Conservation (phyloP, 2,329 filamentous ascomycete species). For the Curvularia verruculosa region DNA sequence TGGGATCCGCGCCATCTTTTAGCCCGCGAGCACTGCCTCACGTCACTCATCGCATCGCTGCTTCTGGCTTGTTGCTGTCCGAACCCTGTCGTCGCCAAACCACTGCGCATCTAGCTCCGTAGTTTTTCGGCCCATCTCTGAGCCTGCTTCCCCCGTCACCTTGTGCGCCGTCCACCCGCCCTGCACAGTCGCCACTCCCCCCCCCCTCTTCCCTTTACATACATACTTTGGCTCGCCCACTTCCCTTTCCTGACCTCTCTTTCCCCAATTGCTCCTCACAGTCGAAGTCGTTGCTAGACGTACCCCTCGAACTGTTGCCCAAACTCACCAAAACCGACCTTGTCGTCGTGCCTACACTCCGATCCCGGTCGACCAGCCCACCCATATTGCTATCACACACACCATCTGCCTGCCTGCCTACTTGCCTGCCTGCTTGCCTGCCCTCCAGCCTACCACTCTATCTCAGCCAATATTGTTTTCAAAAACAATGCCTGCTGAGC, state of each 20-base stretch:
- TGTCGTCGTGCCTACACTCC: constrained; percentile 9
- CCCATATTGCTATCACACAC: constrained; percentile 12
- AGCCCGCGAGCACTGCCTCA: constrained; percentile 19
- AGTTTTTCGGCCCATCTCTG: constrained; percentile 36
- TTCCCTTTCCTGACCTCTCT: constrained; percentile 12
- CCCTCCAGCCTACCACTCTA: too few relatives aligned
- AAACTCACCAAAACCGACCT: background rate
- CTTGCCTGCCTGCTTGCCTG: too few relatives aligned
- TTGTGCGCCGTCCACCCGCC: constrained; percentile 19
- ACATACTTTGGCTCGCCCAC: constrained; percentile 17
- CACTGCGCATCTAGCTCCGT: constrained; percentile 26
- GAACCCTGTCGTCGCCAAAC: constrained; percentile 26
- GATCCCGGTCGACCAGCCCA: constrained; percentile 12
- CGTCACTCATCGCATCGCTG: constrained; percentile 28
- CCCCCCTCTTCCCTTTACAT: constrained; percentile 30
- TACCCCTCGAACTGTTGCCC: constrained; percentile 22
- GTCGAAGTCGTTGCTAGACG: constrained; percentile 31
- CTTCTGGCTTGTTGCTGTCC: constrained; percentile 22
- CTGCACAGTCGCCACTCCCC: constrained; percentile 33
- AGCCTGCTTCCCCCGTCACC: constrained; percentile 29
- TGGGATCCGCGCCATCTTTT: constrained; percentile 10
- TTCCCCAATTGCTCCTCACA: constrained; percentile 16
- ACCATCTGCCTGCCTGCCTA: constrained; percentile 19
- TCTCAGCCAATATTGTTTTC: too few relatives aligned
- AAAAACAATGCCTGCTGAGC: constrained; percentile 52